phyloP scores from a whole-genome alignment of 2,329 filamentous ascomycete genomes.

The Ophiostoma tasmaniense region DNA sequence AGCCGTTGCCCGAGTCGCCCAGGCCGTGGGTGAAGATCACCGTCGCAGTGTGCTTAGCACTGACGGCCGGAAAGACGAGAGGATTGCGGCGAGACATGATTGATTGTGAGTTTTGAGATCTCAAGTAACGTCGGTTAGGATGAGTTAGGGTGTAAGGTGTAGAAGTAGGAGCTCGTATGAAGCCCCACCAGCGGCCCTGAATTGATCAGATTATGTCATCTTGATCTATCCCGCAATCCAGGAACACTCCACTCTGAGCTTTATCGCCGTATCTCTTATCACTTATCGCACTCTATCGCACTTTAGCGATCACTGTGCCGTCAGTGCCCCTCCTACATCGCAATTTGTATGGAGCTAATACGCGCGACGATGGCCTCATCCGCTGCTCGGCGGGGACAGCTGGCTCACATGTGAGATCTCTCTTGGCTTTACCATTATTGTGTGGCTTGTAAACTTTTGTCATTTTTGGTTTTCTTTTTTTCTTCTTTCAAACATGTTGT shows the following conservation, averaged over 20 bases:
- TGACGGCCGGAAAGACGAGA: constrained; percentile 68
- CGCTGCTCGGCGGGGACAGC: neutral
- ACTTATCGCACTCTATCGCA: neutral
- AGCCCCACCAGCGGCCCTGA: neutral
- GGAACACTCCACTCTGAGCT: neutral
- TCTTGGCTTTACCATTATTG: neutral
- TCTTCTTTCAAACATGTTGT: neutral
- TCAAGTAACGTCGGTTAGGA: neutral
- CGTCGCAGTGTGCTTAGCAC: constrained; percentile 73
- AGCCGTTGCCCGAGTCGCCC: constrained; percentile 72
- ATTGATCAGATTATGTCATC: neutral
- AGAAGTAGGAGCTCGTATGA: neutral
- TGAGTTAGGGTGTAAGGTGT: neutral
- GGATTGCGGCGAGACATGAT: constrained; percentile 30
- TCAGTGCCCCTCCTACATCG: constrained; percentile 5
- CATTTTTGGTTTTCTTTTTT: neutral
- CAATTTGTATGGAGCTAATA: neutral
- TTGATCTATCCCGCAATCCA: neutral
- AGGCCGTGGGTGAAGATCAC: constrained; percentile 92
- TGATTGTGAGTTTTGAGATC: neutral
- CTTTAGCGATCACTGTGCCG: neutral
- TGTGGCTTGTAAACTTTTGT: neutral
- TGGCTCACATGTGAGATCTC: neutral
- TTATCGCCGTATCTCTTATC: neutral
- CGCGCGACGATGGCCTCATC: constrained; percentile 5